A percentile compares a stretch with the other conserved stretches of the same genome.
phyloP scores from a whole-genome alignment of 441 rosid species.

The Gossypium gossypioides region DNA sequence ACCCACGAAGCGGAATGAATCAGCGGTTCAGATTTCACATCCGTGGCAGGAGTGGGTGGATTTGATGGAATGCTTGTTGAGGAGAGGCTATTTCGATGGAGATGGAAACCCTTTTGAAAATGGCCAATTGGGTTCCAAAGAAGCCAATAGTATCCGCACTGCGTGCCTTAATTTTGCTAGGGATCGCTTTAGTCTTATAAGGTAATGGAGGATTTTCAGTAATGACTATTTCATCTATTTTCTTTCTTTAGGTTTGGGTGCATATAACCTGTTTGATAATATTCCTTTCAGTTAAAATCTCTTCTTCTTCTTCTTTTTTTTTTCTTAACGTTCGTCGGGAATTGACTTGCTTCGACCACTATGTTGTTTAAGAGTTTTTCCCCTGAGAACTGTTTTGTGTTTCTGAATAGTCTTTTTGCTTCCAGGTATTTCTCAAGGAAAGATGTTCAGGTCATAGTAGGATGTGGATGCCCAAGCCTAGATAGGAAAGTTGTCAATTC shows the following conservation, averaged over 20 bases:
- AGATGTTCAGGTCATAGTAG: slow-evolving; percentile 45
- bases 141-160: slow-evolving; percentile 48
- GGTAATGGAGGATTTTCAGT: slow-evolving; percentile 28
- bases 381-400: neutral
- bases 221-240: too few relatives aligned
- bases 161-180: slow-evolving; percentile 72
- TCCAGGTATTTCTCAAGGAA: slow-evolving; percentile 54
- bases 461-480: slow-evolving; percentile 64
- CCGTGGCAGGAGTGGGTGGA: slow-evolving; percentile 77
- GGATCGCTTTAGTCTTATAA: slow-evolving; percentile 47
- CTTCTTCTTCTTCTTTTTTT: neutral
- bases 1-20: slow-evolving; percentile 7
- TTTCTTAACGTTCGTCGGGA: neutral
- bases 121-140: slow-evolving; percentile 36
- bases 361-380: neutral
- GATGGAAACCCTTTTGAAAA: slow-evolving; percentile 28
- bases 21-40: slow-evolving; percentile 35
- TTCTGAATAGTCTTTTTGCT: slow-evolving; percentile 6
- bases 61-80: slow-evolving; percentile 50
- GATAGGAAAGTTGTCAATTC: slow-evolving; percentile 84
- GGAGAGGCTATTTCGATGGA: slow-evolving; percentile 45
- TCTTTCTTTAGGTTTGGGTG: neutral
- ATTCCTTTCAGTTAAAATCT: neutral
- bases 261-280: slow-evolving; percentile 29
- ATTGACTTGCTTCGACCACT: neutral